A percentile compares a stretch with the other conserved stretches of the same genome.
phyloP scores from a whole-genome alignment of 2,329 filamentous ascomycete genomes.

The Fusarium sp. region DNA sequence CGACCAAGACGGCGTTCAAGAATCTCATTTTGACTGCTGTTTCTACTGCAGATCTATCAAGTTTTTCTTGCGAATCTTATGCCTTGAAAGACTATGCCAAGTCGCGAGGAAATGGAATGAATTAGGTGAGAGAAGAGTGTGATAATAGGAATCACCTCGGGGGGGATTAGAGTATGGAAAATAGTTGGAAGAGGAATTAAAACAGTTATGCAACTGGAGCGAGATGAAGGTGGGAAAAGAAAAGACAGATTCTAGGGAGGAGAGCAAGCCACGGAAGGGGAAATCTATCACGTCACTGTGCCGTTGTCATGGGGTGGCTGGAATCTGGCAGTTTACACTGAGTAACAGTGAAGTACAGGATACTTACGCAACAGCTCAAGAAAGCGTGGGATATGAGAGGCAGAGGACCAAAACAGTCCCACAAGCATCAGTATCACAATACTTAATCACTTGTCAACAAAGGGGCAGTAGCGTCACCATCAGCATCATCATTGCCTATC shows the following conservation, averaged over 20 bases:
- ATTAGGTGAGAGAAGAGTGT: slow-evolving; percentile 10
- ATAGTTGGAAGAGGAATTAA: slow-evolving; percentile 17
- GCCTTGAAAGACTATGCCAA: background rate
- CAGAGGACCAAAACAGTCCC: slow-evolving; percentile 13
- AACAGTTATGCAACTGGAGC: slow-evolving; percentile 11
- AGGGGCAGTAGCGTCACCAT: slow-evolving; percentile 37
- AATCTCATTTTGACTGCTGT: slow-evolving; percentile 76
- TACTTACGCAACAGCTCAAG: slow-evolving; percentile 33
- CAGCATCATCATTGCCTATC: slow-evolving; percentile 40
- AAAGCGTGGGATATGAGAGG: slow-evolving; percentile 15
- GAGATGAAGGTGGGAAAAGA: slow-evolving; percentile 25
- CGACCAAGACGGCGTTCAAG: slow-evolving; percentile 75
- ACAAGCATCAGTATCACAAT: slow-evolving; percentile 14
- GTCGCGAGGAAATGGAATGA: background rate
- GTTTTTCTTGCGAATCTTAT: background rate
- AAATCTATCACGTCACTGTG: slow-evolving; percentile 49
- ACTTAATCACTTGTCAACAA: slow-evolving; percentile 12
- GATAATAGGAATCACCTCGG: slow-evolving; percentile 12
- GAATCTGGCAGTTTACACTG: slow-evolving; percentile 30
- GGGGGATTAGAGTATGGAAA: slow-evolving; percentile 2
- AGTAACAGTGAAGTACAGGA: slow-evolving; percentile 21
- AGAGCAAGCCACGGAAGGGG: slow-evolving; percentile 33
- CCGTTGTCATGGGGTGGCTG: slow-evolving; percentile 41
- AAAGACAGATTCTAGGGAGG: slow-evolving; percentile 13
- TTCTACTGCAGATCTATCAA: background rate